Conservation (phyloP, 1,139 yeast genomes). For the Lodderomyces oxycetoniae region DNA sequence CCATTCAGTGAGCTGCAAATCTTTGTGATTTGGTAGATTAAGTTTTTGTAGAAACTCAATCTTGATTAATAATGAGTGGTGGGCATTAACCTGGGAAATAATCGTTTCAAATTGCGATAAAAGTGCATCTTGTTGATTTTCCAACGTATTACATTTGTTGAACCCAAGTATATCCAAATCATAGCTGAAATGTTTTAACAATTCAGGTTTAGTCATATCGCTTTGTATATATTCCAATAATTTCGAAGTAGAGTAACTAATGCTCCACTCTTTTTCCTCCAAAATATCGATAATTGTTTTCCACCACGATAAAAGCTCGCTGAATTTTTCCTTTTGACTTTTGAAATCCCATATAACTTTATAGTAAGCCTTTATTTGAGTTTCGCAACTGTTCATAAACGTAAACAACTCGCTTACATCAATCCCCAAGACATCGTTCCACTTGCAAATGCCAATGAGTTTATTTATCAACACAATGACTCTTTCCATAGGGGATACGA, state of each 20-base stretch:
- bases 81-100: slow-evolving; percentile 4
- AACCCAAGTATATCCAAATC: slow-evolving; percentile 6
- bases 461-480: slow-evolving; percentile 47
- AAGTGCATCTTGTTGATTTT: neutral
- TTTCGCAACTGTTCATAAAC: slow-evolving; percentile 19
- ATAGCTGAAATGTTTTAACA: slow-evolving; percentile 21
- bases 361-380: slow-evolving; percentile 33
- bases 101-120: slow-evolving; percentile 1
- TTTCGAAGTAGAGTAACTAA: slow-evolving; percentile 15
- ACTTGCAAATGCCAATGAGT: slow-evolving; percentile 41
- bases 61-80: slow-evolving; percentile 6
- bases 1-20: slow-evolving; percentile 5
- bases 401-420: slow-evolving; percentile 2
- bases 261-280: slow-evolving; percentile 8
- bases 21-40: slow-evolving; percentile 7
- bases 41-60: slow-evolving; percentile 5
- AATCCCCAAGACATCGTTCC: slow-evolving; percentile 23
- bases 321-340: slow-evolving; percentile 50
- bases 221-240: slow-evolving; percentile 30
- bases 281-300: slow-evolving; percentile 33
- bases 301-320: slow-evolving; percentile 49
- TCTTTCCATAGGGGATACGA: slow-evolving; percentile 57
- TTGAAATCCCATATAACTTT: slow-evolving; percentile 44
- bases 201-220: slow-evolving; percentile 22
- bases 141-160: neutral